Conservation (phyloP, 345 rosid genomes). For the Boechera stricta region DNA sequence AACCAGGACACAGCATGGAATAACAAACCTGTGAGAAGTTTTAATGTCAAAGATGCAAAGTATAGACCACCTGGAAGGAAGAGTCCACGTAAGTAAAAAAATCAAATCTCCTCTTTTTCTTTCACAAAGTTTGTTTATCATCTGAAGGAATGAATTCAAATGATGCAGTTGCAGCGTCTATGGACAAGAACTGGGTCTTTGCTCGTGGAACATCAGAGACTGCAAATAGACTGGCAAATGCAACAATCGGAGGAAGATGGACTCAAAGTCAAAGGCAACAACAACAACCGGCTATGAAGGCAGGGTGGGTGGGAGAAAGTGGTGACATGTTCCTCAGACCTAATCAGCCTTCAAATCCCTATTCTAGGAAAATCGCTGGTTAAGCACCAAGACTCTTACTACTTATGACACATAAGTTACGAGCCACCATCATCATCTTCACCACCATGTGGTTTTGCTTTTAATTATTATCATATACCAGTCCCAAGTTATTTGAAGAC, state of each 20-base stretch:
- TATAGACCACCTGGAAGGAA: constrained; percentile 80
- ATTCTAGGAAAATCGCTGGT: constrained; percentile 60
- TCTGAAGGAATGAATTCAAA: not conserved
- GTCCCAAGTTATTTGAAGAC: constrained; percentile 4
- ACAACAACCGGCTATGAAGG: constrained; percentile 66
- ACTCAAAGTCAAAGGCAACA: constrained; percentile 29
- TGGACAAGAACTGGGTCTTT: constrained; percentile 49
- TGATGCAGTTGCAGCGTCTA: constrained; percentile 41
- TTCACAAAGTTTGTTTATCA: not conserved
- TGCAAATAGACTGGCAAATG: constrained; percentile 28
- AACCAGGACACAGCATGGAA: constrained; percentile 58
- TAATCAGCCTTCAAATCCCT: constrained; percentile 53
- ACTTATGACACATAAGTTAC: not conserved
- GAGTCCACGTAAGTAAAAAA: constrained; percentile 69
- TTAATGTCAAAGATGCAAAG: constrained; percentile 53
- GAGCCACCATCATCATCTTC: not conserved
- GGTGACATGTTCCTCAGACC: constrained; percentile 59
- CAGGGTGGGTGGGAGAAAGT: constrained; percentile 66
- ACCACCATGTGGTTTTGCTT: not conserved
- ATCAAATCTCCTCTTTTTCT: not conserved
- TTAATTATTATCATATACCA: not conserved
- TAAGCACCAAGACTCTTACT: constrained; percentile 20
- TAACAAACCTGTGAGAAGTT: constrained; percentile 51
- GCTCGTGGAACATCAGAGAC: constrained; percentile 55
- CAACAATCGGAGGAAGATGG: constrained; percentile 54